Percentiles rank a stretch among this genome's conserved stretches.
phyloP scores from a whole-genome alignment of 441 rosid species.

The Erodium trifolium region DNA sequence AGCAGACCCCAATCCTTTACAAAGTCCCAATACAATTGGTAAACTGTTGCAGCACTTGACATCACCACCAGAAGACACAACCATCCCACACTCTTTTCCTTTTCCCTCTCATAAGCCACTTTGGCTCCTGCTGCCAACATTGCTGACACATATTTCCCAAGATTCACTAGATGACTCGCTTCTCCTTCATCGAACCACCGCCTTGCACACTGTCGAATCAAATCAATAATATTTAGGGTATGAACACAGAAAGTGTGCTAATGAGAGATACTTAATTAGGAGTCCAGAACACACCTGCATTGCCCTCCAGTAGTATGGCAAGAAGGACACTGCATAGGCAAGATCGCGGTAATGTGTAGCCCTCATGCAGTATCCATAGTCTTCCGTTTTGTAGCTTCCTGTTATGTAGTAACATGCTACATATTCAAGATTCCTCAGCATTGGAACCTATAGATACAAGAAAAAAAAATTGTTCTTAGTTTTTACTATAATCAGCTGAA shows the following conservation, averaged over 20 bases:
- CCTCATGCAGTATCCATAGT: too few species aligned
- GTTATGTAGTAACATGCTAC: too few species aligned
- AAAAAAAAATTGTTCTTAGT: background rate
- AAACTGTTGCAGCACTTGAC: slow-evolving; percentile 82
- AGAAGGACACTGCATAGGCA: slow-evolving; percentile 31
- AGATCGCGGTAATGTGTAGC: too few species aligned
- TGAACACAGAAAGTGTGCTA: too few species aligned
- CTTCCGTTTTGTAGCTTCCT: too few species aligned
- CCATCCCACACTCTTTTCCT: slow-evolving; percentile 60
- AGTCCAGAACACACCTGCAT: slow-evolving; percentile 57
- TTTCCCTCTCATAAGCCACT: slow-evolving; percentile 63
- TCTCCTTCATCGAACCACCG: slow-evolving; percentile 95
- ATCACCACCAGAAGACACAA: slow-evolving; percentile 65
- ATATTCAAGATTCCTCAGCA: background rate
- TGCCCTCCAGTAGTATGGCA: slow-evolving; percentile 97
- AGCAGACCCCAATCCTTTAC: slow-evolving; percentile 98
- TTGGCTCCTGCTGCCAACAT: slow-evolving; percentile 96
- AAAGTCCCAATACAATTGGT: slow-evolving; percentile 98
- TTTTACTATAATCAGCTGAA: too few species aligned
- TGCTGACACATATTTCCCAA: slow-evolving; percentile 98
- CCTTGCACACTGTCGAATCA: slow-evolving; percentile 69
- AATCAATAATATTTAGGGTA: background rate
- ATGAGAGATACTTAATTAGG: too few species aligned
- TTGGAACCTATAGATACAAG: background rate
- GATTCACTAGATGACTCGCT: slow-evolving; percentile 66